These are phyloP conservation scores for Pythium pyrilobum DNA, from an alignment of 352 stramenopile species.

Conservation along the genomic window DNA sequence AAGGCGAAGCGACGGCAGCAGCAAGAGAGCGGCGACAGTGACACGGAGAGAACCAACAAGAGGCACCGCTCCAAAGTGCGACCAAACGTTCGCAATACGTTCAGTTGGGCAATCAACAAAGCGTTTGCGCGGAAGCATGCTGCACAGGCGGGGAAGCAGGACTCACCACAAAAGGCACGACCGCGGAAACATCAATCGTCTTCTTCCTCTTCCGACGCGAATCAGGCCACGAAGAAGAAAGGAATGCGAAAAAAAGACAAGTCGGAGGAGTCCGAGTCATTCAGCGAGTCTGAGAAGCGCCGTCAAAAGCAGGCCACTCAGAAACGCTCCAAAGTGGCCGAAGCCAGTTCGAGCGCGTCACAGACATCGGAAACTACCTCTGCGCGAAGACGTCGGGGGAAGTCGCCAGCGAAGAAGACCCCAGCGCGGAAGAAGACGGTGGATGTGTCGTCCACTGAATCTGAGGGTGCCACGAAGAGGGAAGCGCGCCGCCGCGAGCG, in stretches of 20 bases:
- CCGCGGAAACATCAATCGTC: not conserved
- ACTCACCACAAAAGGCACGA: not conserved
- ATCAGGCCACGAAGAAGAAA: not conserved
- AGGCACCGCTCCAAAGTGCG: conserved; percentile 25
- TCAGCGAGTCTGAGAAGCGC: not conserved
- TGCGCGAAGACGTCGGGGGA: too few relatives aligned
- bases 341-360: not conserved
- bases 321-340: too few relatives aligned
- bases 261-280: not conserved
- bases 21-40: conserved; percentile 1
- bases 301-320: not conserved
- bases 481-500: not conserved
- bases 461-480: not conserved
- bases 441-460: not conserved
- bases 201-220: conserved; percentile 12
- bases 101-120: conserved; percentile 67
- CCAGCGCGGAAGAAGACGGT: not conserved
- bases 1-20: conserved; percentile 4
- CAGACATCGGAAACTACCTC: too few relatives aligned
- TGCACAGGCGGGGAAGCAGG: conserved; percentile 9
- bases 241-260: not conserved
- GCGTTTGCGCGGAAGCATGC: conserved; percentile 57
- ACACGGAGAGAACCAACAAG: not conserved
- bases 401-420: not conserved
- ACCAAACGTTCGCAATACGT: conserved; percentile 56